Conservation (phyloP, 1,139 yeast genomes). For the Taiozyma sp. region DNA sequence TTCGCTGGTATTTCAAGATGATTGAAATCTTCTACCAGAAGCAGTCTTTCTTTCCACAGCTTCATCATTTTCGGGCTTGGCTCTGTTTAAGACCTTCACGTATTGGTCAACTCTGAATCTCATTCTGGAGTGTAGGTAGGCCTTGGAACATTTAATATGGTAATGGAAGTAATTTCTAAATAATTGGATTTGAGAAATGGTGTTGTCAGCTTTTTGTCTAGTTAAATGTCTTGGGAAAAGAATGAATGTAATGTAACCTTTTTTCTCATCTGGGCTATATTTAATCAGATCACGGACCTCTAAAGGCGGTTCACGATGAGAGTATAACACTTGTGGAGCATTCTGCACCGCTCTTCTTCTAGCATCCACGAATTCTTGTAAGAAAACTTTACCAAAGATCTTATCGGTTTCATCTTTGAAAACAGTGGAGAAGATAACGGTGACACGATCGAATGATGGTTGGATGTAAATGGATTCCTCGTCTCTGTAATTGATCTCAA, state of each 20-base stretch:
- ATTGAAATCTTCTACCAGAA: conserved; percentile 65
- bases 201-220: conserved; percentile 72
- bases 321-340: conserved; percentile 95
- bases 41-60: conserved; percentile 77
- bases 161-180: conserved; percentile 97
- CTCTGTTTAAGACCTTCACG: conserved; percentile 92
- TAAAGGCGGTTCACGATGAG: conserved; percentile 88
- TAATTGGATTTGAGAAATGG: conserved; percentile 84
- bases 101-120: conserved; percentile 91
- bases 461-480: conserved; percentile 87
- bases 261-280: conserved; percentile 44
- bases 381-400: conserved; percentile 88
- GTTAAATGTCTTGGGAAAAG: conserved; percentile 57
- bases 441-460: conserved; percentile 94
- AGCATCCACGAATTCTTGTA: conserved; percentile 97
- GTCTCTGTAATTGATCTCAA: conserved; percentile 84
- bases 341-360: conserved; percentile 94
- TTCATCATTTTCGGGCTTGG: conserved; percentile 88
- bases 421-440: conserved; percentile 90
- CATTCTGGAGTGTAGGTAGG: conserved; percentile 98
- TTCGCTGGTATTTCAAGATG: not conserved
- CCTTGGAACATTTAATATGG: conserved; percentile 97
- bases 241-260: conserved; percentile 75
- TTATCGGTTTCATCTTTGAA: conserved; percentile 97
- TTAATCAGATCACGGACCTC: conserved; percentile 55